phyloP scores from a whole-genome alignment of 192 early-diverging fungal genomes.

The Umbelopsis isabellina region DNA sequence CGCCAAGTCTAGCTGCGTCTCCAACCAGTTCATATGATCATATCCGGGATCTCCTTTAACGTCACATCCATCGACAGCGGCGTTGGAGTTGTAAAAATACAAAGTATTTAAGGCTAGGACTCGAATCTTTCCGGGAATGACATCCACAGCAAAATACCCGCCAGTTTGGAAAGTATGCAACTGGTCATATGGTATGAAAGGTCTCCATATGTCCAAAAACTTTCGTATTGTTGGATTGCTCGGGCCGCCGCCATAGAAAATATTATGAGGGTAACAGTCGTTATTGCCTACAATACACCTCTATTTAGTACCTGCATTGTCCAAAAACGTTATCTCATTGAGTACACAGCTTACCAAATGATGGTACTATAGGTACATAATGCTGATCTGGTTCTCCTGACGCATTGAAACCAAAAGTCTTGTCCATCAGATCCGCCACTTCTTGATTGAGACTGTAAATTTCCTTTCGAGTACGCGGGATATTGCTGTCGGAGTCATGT shows the following conservation, averaged over 20 bases:
- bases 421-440: slow-evolving; percentile 30
- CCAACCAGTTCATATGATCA: slow-evolving; percentile 71
- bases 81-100: slow-evolving; percentile 74
- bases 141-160: slow-evolving; percentile 67
- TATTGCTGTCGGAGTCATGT: slow-evolving; percentile 65
- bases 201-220: slow-evolving; percentile 58
- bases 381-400: slow-evolving; percentile 14
- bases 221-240: slow-evolving; percentile 41
- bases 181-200: slow-evolving; percentile 66
- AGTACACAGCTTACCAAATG: slow-evolving; percentile 41
- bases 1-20: slow-evolving; percentile 55
- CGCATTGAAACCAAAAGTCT: slow-evolving; percentile 33
- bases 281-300: slow-evolving; percentile 57
- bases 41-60: slow-evolving; percentile 60
- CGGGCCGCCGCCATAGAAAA: slow-evolving; percentile 44
- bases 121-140: slow-evolving; percentile 53
- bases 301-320: no score
- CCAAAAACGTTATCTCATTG: no score
- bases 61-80: slow-evolving; percentile 65
- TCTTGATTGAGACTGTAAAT: slow-evolving; percentile 56
- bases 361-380: slow-evolving; percentile 44
- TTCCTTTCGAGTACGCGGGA: slow-evolving; percentile 62
- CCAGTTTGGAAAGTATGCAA: slow-evolving; percentile 61
- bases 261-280: slow-evolving; percentile 74
- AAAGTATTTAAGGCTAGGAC: slow-evolving; percentile 72